A percentile compares a stretch with the other conserved stretches of the same genome.
Conservation (phyloP, 2,329 filamentous ascomycete genomes). For the Mycocentrospora acerina region DNA sequence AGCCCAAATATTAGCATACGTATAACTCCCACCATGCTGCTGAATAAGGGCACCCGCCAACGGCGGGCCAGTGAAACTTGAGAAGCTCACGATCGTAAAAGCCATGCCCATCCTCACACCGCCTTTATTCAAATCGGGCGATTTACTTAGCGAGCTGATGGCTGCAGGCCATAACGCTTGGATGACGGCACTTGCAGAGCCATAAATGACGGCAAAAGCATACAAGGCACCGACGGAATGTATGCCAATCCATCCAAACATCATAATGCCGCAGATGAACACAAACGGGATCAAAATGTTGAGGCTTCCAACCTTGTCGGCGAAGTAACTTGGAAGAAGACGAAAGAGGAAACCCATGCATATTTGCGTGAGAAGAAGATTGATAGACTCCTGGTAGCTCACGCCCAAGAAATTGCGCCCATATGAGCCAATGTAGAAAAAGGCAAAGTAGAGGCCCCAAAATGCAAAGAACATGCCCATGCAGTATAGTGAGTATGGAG, state of each 20-base stretch:
- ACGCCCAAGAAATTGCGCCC: conserved; percentile 50
- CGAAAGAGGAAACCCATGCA: conserved; percentile 52
- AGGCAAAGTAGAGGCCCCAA: conserved; percentile 47
- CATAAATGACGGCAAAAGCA: conserved; percentile 35
- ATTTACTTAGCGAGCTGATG: conserved; percentile 35
- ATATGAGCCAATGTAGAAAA: conserved; percentile 49
- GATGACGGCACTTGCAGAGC: conserved; percentile 29
- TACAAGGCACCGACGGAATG: conserved; percentile 27
- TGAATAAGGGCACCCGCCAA: conserved; percentile 40
- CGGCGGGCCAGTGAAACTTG: conserved; percentile 37
- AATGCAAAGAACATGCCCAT: conserved; percentile 39
- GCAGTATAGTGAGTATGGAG: conserved; percentile 42
- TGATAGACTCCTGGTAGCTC: conserved; percentile 53
- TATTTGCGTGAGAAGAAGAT: conserved; percentile 57
- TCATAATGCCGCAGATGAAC: conserved; percentile 50
- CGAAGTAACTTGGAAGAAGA: conserved; percentile 49
- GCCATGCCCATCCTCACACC: conserved; percentile 42
- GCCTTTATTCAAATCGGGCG: conserved; percentile 33
- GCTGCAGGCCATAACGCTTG: conserved; percentile 34
- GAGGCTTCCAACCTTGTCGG: conserved; percentile 46
- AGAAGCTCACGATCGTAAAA: conserved; percentile 39
- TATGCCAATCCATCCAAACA: conserved; percentile 37
- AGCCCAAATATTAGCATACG: conserved; percentile 42
- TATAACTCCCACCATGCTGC: conserved; percentile 28
- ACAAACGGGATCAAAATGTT: conserved; percentile 52